phyloP scores from a whole-genome alignment of 768 basidiomycete genomes.

The Naematelia aurantialba region DNA sequence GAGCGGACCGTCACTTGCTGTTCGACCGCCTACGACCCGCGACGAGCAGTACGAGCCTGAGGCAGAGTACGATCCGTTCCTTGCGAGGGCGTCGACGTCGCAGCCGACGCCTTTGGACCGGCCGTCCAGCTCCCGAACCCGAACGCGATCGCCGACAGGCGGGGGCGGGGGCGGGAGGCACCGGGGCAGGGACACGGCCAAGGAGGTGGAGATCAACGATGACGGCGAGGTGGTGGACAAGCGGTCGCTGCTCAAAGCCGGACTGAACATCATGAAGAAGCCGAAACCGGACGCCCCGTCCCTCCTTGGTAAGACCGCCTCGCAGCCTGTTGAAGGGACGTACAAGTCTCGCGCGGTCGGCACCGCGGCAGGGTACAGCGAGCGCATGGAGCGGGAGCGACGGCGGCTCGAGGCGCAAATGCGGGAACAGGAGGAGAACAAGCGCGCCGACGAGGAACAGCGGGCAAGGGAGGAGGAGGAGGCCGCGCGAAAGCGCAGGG shows the following conservation, averaged over 20 bases:
- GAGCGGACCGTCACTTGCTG: slow-evolving; percentile 41
- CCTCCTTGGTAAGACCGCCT: slow-evolving; percentile 17
- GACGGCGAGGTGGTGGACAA: slow-evolving; percentile 97
- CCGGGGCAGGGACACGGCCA: slow-evolving; percentile 58
- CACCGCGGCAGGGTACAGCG: slow-evolving; percentile 69
- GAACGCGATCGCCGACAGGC: slow-evolving; percentile 4
- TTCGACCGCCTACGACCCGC: slow-evolving; percentile 31
- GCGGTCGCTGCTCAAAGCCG: slow-evolving; percentile 82
- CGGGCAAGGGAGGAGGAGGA: slow-evolving; percentile 66
- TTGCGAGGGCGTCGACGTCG: slow-evolving; percentile 38
- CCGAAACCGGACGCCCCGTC: slow-evolving; percentile 52
- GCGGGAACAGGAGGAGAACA: slow-evolving; percentile 64
- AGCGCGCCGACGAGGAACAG: slow-evolving; percentile 58
- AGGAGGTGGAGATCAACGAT: slow-evolving; percentile 88
- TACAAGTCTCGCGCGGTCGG: slow-evolving; percentile 66
- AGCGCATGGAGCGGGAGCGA: slow-evolving; percentile 78
- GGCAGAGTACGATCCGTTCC: slow-evolving; percentile 48
- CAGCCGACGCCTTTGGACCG: no score
- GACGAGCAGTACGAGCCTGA: slow-evolving; percentile 34
- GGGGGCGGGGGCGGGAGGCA: slow-evolving; percentile 4
- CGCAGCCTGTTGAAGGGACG: slow-evolving; percentile 21
- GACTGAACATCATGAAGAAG: slow-evolving; percentile 74
- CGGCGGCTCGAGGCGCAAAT: slow-evolving; percentile 75
- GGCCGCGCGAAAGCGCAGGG: slow-evolving; percentile 51
- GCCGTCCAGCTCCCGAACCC: neutral